Conservation (phyloP, 495 filamentous ascomycete genomes). For the Penicillium ochrochloron region DNA sequence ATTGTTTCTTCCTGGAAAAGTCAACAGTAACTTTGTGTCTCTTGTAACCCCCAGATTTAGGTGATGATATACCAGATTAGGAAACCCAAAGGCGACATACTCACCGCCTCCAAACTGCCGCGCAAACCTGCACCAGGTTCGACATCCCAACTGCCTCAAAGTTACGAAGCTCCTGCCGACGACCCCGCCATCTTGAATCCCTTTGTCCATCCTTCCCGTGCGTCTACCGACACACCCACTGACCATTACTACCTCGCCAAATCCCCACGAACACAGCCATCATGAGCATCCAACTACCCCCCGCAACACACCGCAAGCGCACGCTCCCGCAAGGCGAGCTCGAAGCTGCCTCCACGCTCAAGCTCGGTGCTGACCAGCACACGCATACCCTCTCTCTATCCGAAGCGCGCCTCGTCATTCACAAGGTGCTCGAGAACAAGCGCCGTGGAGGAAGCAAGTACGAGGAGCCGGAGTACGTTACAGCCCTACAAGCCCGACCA, state of each 20-base stretch:
- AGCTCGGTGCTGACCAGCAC: slow-evolving; percentile 88
- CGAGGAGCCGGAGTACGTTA: slow-evolving; percentile 55
- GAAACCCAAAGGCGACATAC: slow-evolving; percentile 19
- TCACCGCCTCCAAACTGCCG: slow-evolving; percentile 32
- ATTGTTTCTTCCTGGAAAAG: background rate
- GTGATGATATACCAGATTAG: slow-evolving; percentile 7
- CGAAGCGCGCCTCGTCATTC: slow-evolving; percentile 89
- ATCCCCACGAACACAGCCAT: slow-evolving; percentile 11
- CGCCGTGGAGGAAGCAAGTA: slow-evolving; percentile 51
- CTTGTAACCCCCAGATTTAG: background rate
- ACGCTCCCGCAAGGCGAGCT: slow-evolving; percentile 78
- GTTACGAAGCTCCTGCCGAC: slow-evolving; percentile 1
- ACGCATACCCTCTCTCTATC: slow-evolving; percentile 86
- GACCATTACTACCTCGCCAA: background rate
- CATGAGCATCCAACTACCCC: slow-evolving; percentile 49
- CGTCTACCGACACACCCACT: background rate
- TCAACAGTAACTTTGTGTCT: background rate
- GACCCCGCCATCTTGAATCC: background rate
- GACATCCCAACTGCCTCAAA: slow-evolving; percentile 9
- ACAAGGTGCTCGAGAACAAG: slow-evolving; percentile 75
- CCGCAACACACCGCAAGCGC: slow-evolving; percentile 72
- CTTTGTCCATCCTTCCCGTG: background rate
- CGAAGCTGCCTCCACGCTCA: slow-evolving; percentile 79
- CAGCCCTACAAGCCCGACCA: background rate
- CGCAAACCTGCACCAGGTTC: slow-evolving; percentile 27